Evolutionary conservation across 2,329 filamentous ascomycete species (phyloP).

Genomic region (Macrophomina tecta): DNA sequence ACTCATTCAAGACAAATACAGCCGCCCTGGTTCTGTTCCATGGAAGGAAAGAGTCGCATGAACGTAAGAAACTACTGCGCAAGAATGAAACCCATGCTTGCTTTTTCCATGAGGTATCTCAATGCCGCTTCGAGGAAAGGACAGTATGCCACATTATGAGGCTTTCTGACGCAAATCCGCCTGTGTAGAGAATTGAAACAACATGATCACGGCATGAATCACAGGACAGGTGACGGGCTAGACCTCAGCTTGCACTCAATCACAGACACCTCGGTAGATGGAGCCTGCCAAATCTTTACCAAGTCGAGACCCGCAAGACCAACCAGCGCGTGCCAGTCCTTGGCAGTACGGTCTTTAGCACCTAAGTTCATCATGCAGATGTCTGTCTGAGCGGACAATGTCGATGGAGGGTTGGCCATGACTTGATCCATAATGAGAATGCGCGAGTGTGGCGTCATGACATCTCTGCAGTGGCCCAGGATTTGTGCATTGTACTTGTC

Average conservation of each 20-base stretch:
- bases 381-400: constrained; percentile 6
- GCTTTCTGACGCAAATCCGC: too few species aligned
- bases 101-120: too few species aligned
- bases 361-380: constrained; percentile 23
- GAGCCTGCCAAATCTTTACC: constrained; percentile 19
- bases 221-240: not conserved
- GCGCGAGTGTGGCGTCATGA: constrained; percentile 44
- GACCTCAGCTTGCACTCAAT: constrained; percentile 23
- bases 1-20: not conserved
- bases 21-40: too few species aligned
- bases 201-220: not conserved
- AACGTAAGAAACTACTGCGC: too few species aligned
- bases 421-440: constrained; percentile 51
- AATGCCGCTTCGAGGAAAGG: too few species aligned
- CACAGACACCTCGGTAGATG: constrained; percentile 1
- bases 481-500: constrained; percentile 41
- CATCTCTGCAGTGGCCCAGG: constrained; percentile 41
- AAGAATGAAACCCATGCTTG: too few species aligned
- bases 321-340: constrained; percentile 19
- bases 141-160: too few species aligned
- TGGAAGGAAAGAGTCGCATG: too few species aligned
- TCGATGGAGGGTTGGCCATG: constrained; percentile 13
- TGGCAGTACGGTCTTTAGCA: constrained; percentile 17
- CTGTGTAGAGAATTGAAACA: too few species aligned
- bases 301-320: constrained; percentile 15